Conservation (phyloP, 2,329 filamentous ascomycete genomes). For the Fusarium nematophilum region DNA sequence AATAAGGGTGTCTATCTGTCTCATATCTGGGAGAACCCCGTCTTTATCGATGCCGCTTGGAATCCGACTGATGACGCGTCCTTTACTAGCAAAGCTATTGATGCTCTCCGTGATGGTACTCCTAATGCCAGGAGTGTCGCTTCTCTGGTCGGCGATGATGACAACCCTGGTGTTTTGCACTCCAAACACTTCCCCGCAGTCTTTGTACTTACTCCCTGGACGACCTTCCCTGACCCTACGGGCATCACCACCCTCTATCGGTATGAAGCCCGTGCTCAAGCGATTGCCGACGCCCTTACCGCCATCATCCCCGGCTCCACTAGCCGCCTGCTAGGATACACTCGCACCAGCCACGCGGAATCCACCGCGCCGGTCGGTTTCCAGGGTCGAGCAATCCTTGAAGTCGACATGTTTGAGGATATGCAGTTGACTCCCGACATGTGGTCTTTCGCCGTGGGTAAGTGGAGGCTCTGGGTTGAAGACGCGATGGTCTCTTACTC, state of each 20-base stretch:
- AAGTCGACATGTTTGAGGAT: not conserved
- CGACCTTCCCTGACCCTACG: too few species aligned
- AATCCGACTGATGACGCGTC: not conserved
- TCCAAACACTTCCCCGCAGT: not conserved
- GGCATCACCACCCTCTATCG: too few species aligned
- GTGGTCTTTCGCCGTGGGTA: not conserved
- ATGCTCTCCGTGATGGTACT: not conserved
- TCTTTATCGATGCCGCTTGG: constrained; percentile 4
- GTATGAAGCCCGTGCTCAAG: not conserved
- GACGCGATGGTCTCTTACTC: too few species aligned
- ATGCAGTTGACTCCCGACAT: not conserved
- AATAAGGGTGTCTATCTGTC: constrained; percentile 18
- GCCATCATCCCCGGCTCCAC: not conserved
- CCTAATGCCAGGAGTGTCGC: not conserved
- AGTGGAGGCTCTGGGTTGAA: too few species aligned
- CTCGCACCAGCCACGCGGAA: not conserved
- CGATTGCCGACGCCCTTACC: not conserved
- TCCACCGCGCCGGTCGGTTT: not conserved
- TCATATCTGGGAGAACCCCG: constrained; percentile 21
- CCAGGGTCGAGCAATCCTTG: not conserved
- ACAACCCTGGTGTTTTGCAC: not conserved
- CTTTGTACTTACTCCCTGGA: not conserved
- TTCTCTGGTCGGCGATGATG: not conserved
- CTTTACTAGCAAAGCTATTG: too few species aligned
- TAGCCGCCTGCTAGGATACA: not conserved